A percentile compares a stretch with the other conserved stretches of the same genome.
Conservation (phyloP, 2,329 filamentous ascomycete species). For the Periconia sp. region DNA sequence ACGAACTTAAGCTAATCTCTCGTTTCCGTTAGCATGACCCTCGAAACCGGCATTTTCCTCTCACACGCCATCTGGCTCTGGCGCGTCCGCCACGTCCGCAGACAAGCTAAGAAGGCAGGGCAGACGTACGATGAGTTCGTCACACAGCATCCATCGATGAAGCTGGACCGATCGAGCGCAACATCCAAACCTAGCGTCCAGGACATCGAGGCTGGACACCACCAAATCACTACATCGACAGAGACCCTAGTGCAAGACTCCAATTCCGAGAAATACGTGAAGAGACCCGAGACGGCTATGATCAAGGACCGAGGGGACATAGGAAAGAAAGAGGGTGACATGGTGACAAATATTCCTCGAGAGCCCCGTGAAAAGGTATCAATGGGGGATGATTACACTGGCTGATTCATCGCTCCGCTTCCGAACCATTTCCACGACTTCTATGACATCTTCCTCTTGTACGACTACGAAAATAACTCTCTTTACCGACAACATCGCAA, state of each 20-base stretch:
- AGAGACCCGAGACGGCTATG: neutral
- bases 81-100: constrained; percentile 56
- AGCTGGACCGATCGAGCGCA: constrained; percentile 16
- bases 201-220: constrained; percentile 27
- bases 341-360: neutral
- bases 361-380: neutral
- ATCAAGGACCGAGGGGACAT: neutral
- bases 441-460: neutral
- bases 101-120: constrained; percentile 54
- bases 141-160: constrained; percentile 25
- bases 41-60: constrained; percentile 63
- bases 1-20: constrained; percentile 2
- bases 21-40: constrained; percentile 47
- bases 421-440: too few species aligned
- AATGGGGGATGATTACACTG: neutral
- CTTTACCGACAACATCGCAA: neutral
- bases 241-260: constrained; percentile 1
- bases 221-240: constrained; percentile 1
- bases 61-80: constrained; percentile 63
- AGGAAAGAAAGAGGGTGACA: neutral
- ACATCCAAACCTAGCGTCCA: constrained; percentile 24
- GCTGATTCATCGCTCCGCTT: neutral
- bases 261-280: neutral
- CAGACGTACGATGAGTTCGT: constrained; percentile 59
- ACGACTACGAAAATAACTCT: neutral